Percentiles rank a stretch among this genome's conserved stretches.
Conservation (phyloP, 257 asterid genomes). For the Gentiana macrophylla region DNA sequence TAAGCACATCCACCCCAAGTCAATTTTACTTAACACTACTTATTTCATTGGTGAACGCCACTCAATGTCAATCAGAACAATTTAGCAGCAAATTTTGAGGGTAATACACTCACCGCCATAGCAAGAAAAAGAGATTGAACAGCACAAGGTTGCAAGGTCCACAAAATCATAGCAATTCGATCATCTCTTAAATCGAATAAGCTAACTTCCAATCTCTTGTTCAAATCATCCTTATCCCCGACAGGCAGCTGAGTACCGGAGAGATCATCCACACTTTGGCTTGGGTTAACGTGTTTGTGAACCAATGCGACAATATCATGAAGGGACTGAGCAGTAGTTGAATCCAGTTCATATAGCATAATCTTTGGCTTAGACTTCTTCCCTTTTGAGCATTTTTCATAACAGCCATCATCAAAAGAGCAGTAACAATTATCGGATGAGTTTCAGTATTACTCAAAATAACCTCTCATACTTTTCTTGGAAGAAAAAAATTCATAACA, state of each 20-base stretch:
- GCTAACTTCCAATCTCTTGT: constrained; percentile 17
- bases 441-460: constrained; percentile 10
- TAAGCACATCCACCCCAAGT: too few species aligned
- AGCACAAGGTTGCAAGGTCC: constrained; percentile 61
- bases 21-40: neutral
- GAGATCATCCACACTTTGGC: constrained; percentile 26
- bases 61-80: neutral
- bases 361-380: constrained; percentile 23
- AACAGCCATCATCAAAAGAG: constrained; percentile 22
- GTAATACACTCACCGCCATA: constrained; percentile 62
- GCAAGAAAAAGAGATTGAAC: constrained; percentile 53
- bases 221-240: constrained; percentile 24
- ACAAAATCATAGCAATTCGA: constrained; percentile 57
- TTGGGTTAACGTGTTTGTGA: constrained; percentile 44
- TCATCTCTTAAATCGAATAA: constrained; percentile 50
- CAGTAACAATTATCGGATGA: constrained; percentile 25
- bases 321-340: constrained; percentile 47
- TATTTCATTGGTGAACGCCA: neutral
- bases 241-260: constrained; percentile 21
- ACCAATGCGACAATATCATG: constrained; percentile 64
- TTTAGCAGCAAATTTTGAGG: neutral
- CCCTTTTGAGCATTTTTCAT: constrained; percentile 21
- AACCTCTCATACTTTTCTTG: neutral
- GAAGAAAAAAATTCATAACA: constrained; percentile 5
- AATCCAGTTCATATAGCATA: constrained; percentile 50